Conservation (phyloP, 2,329 filamentous ascomycete species). For the Juglanconis juglandina region DNA sequence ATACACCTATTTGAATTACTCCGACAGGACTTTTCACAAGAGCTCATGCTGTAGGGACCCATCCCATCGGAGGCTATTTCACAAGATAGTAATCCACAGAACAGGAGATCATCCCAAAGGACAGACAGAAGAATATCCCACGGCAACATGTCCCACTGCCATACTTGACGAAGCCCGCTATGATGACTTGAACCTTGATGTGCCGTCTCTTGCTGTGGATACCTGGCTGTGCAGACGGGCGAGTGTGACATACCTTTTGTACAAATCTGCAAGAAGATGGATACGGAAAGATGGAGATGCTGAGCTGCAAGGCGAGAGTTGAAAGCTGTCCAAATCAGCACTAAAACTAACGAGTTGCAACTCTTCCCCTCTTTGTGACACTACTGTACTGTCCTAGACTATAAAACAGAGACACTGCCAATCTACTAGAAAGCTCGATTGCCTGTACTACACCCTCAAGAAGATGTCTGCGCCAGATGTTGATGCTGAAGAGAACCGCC, state of each 20-base stretch:
- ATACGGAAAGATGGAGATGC: neutral
- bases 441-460: neutral
- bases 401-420: neutral
- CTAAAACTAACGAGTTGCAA: neutral
- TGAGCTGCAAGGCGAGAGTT: neutral
- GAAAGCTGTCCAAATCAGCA: neutral
- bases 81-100: no score
- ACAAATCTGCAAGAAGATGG: neutral
- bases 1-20: no score
- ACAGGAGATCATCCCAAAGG: no score
- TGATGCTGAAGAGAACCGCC: constrained; percentile 44
- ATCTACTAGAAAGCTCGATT: neutral
- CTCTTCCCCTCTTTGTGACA: neutral
- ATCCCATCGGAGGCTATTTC: no score
- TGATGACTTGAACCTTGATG: neutral
- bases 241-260: neutral
- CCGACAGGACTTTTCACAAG: no score
- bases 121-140: no score
- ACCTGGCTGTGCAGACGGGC: neutral
- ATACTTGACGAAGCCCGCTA: neutral
- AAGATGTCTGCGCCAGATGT: constrained; percentile 23
- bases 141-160: no score
- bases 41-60: no score
- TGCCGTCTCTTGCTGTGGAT: neutral
- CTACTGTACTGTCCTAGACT: neutral